Conservation (phyloP, 2,329 filamentous ascomycete genomes). For the Aspergillus thermomutatus region DNA sequence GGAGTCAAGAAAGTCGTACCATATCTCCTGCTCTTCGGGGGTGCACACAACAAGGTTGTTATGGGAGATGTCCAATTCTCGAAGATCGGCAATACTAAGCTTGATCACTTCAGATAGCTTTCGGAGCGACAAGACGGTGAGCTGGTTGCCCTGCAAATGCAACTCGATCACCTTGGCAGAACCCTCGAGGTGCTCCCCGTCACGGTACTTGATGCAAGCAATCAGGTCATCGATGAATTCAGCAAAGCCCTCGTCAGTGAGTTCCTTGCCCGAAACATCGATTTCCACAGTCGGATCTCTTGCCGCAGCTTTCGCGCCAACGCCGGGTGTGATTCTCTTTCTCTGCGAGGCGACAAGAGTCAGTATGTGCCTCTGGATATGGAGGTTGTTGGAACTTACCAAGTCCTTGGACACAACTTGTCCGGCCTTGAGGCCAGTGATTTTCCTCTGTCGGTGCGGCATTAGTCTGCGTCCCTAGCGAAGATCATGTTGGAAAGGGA, state of each 20-base stretch:
- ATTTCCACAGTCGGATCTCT: constrained; percentile 42
- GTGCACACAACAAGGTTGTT: constrained; percentile 43
- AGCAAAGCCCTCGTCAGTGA: constrained; percentile 46
- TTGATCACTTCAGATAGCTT: constrained; percentile 41
- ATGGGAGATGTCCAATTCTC: constrained; percentile 45
- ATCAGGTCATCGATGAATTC: constrained; percentile 44
- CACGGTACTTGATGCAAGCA: constrained; percentile 35
- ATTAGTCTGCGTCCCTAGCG: constrained; percentile 12
- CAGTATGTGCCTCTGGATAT: not conserved
- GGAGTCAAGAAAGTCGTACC: constrained; percentile 43
- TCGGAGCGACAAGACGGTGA: constrained; percentile 42
- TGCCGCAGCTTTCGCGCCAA: constrained; percentile 24
- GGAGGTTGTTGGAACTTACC: constrained; percentile 19
- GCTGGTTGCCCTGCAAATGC: constrained; percentile 43
- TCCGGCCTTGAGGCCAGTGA: constrained; percentile 45
- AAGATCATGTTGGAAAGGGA: not conserved
- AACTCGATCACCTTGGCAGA: constrained; percentile 45
- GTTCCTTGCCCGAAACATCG: constrained; percentile 42
- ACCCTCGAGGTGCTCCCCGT: constrained; percentile 25
- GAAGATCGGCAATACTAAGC: constrained; percentile 43
- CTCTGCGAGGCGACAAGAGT: constrained; percentile 21
- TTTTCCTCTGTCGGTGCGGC: constrained; percentile 38
- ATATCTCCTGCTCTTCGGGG: constrained; percentile 36
- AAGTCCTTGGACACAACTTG: constrained; percentile 45
- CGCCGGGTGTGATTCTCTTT: constrained; percentile 32